Evolutionary conservation across 306 rosid genomes (phyloP).

Genomic region (Cicer judaicum): DNA sequence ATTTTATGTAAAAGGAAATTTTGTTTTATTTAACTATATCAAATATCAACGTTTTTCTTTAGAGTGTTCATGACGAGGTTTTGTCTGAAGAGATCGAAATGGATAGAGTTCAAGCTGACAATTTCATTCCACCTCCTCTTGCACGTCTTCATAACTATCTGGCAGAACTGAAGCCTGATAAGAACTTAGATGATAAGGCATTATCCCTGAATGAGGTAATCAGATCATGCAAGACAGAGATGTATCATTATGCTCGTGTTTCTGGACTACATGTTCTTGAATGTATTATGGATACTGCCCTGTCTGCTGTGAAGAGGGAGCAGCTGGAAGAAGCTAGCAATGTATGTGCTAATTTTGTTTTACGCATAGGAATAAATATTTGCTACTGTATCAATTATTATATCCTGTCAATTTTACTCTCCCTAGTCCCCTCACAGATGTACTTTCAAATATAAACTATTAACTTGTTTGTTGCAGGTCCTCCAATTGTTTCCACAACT

Average conservation of each 20-base stretch:
- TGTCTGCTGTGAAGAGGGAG: slow-evolving; percentile 87
- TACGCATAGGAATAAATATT: not conserved
- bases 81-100: slow-evolving; percentile 77
- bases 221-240: slow-evolving; percentile 68
- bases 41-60: slow-evolving; percentile 44
- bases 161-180: slow-evolving; percentile 53
- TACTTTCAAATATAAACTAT: slow-evolving; percentile 31
- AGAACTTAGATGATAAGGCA: slow-evolving; percentile 50
- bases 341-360: slow-evolving; percentile 69
- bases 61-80: slow-evolving; percentile 80
- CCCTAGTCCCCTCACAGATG: slow-evolving; percentile 26
- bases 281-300: slow-evolving; percentile 82
- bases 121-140: slow-evolving; percentile 75
- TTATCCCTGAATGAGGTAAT: slow-evolving; percentile 52
- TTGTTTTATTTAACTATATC: slow-evolving; percentile 39
- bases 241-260: slow-evolving; percentile 94
- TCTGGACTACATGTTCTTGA: slow-evolving; percentile 87
- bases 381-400: slow-evolving; percentile 21
- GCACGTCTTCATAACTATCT: slow-evolving; percentile 59
- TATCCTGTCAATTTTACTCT: slow-evolving; percentile 36
- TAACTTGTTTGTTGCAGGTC: slow-evolving; percentile 57
- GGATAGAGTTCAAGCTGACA: slow-evolving; percentile 65
- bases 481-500: slow-evolving; percentile 90
- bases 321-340: slow-evolving; percentile 87
- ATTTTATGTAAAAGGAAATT: slow-evolving; percentile 11